Percentiles rank a stretch among this genome's conserved stretches.
These are phyloP conservation scores for Pyrus bretschneideri DNA, from an alignment of 306 rosid species.

Conservation along the genomic window DNA sequence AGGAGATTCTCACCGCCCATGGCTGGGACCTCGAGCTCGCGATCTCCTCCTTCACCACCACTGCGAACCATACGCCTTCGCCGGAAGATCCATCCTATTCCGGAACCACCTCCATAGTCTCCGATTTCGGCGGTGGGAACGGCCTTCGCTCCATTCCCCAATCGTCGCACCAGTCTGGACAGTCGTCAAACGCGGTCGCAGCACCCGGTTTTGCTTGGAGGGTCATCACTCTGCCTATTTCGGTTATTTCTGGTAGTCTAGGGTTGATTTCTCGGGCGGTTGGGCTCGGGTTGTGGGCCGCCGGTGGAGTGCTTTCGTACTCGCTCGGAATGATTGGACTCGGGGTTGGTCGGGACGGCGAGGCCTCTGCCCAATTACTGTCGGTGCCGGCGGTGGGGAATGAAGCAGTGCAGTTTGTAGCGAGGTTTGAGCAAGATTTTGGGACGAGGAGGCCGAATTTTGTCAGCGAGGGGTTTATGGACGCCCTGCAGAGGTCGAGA, in stretches of 20 bases:
- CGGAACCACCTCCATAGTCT: conserved; percentile 4
- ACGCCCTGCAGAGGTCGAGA: conserved; percentile 80
- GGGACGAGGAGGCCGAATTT: conserved; percentile 57
- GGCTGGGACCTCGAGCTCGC: conserved; percentile 97
- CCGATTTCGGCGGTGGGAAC: background rate
- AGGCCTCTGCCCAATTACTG: conserved; percentile 46
- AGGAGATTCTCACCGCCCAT: conserved; percentile 79
- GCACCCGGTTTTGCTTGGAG: conserved; percentile 75
- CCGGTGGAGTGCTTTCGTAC: conserved; percentile 86
- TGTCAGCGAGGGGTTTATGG: conserved; percentile 82
- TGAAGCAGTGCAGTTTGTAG: conserved; percentile 66
- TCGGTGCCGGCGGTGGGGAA: conserved; percentile 52
- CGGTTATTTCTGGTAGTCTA: conserved; percentile 75
- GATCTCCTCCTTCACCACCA: conserved; percentile 63
- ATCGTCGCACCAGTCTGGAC: conserved; percentile 17
- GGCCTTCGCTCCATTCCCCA: background rate
- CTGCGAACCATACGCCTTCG: conserved; percentile 4
- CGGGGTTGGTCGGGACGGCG: conserved; percentile 28
- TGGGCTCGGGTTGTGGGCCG: conserved; percentile 89
- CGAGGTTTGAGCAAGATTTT: conserved; percentile 67
- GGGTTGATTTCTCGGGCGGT: conserved; percentile 77
- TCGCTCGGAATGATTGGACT: conserved; percentile 79
- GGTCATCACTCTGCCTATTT: conserved; percentile 64
- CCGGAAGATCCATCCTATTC: conserved; percentile 8
- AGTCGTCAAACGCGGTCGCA: conserved; percentile 18